Evolutionary conservation across 768 basidiomycete species (phyloP).

Genomic region (Daedaleopsis sinensis): DNA sequence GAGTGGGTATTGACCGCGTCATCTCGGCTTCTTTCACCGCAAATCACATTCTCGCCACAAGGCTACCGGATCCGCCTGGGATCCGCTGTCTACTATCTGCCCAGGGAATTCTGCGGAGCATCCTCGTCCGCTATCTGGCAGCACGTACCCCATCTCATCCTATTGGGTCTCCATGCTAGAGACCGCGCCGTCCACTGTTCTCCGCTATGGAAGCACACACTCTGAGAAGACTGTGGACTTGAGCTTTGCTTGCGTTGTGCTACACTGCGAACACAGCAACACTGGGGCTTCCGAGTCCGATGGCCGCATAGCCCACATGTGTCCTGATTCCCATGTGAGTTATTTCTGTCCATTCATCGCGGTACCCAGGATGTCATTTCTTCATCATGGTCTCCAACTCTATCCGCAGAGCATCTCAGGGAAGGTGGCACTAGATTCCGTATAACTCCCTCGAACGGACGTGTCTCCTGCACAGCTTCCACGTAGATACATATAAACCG

Average conservation of each 20-base stretch:
- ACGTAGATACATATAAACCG: background rate
- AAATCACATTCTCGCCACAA: slow-evolving; percentile 7
- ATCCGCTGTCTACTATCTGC: slow-evolving; percentile 2
- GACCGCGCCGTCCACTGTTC: slow-evolving; percentile 1
- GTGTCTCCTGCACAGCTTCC: background rate
- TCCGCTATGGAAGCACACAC: slow-evolving; percentile 6
- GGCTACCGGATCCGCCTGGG: background rate
- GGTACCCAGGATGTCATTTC: background rate
- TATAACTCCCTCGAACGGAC: too few species aligned
- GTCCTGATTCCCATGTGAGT: background rate
- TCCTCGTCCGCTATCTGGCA: background rate
- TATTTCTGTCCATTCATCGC: background rate
- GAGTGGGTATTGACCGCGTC: slow-evolving; percentile 6
- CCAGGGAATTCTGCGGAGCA: too few species aligned
- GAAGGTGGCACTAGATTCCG: background rate
- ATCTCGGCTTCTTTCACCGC: background rate
- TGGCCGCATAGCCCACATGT: too few species aligned
- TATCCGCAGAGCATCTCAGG: background rate
- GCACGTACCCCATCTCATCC: background rate
- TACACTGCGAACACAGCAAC: too few species aligned
- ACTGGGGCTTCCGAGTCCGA: too few species aligned
- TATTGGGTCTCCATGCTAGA: background rate
- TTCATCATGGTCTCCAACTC: background rate
- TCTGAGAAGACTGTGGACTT: background rate
- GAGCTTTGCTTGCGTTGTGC: too few species aligned